Evolutionary conservation across 345 rosid genomes (phyloP).

Genomic region (Populus davidiana): DNA sequence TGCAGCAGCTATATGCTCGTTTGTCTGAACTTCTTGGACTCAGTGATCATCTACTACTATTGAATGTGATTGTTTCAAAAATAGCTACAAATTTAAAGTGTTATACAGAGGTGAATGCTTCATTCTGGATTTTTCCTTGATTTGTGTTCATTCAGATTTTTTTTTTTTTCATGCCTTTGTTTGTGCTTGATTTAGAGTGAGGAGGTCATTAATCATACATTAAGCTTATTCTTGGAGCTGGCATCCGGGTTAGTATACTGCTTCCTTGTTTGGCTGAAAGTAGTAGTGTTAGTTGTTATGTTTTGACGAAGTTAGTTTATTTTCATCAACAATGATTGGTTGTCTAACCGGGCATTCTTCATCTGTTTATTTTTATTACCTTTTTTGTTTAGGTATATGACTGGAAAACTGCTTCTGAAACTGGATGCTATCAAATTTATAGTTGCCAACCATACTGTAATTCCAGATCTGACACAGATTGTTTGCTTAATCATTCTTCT

Average conservation of each 20-base stretch:
- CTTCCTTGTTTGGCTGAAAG: conserved; percentile 14
- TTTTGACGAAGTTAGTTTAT: conserved; percentile 6
- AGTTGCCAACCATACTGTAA: conserved; percentile 93
- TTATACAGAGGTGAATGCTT: conserved; percentile 64
- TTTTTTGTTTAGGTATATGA: conserved; percentile 71
- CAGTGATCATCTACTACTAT: conserved; percentile 78
- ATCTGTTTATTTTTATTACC: background rate
- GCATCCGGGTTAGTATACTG: conserved; percentile 76
- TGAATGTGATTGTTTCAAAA: conserved; percentile 92
- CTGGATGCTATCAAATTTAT: conserved; percentile 87
- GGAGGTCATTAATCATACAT: conserved; percentile 91
- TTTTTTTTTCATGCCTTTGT: conserved; percentile 2
- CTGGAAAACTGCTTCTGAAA: conserved; percentile 94
- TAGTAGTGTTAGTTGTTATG: background rate
- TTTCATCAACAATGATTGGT: background rate
- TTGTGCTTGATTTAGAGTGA: conserved; percentile 58
- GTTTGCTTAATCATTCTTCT: conserved; percentile 14
- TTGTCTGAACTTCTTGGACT: conserved; percentile 92
- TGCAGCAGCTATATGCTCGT: conserved; percentile 94
- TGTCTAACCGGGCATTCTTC: conserved; percentile 4
- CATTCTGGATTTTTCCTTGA: conserved; percentile 1
- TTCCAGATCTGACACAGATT: conserved; percentile 14
- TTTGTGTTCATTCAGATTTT: background rate
- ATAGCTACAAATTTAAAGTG: conserved; percentile 94
- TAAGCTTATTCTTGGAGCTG: conserved; percentile 89